phyloP scores from a whole-genome alignment of 2,329 filamentous ascomycete genomes.

The Ophiostoma ulmi region DNA sequence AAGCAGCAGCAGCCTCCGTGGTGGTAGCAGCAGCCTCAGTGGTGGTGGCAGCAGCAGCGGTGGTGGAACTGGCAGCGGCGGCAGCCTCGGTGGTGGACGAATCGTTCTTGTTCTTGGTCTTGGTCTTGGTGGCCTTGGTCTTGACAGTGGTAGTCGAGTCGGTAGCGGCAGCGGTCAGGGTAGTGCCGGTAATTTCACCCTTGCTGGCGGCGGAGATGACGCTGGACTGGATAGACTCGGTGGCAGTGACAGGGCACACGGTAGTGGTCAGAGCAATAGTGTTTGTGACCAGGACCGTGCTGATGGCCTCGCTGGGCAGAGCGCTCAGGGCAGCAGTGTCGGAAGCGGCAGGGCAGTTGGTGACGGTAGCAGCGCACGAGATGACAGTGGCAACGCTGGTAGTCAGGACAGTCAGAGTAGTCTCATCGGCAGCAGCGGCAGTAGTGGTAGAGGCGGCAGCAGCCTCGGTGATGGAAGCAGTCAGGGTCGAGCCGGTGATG shows the following conservation, averaged over 20 bases:
- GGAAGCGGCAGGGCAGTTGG: conserved; percentile 32
- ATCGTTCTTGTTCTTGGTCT: conserved; percentile 18
- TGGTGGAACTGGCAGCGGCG: not conserved
- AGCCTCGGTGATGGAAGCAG: conserved; percentile 27
- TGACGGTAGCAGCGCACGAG: conserved; percentile 30
- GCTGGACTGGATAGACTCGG: conserved; percentile 38
- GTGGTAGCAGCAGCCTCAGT: not conserved
- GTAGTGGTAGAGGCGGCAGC: not conserved
- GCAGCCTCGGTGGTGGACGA: not conserved
- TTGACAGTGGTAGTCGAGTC: conserved; percentile 32
- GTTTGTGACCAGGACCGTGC: conserved; percentile 38
- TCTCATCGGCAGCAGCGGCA: conserved; percentile 28
- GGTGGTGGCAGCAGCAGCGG: not conserved
- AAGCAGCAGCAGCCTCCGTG: not conserved
- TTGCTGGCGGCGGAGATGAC: conserved; percentile 33
- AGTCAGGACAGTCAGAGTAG: conserved; percentile 40
- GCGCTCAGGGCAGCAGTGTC: conserved; percentile 37
- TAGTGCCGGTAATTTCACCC: conserved; percentile 36
- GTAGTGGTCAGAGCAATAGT: conserved; percentile 38
- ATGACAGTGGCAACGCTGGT: conserved; percentile 38
- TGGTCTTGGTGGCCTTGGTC: conserved; percentile 21
- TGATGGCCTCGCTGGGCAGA: conserved; percentile 32
- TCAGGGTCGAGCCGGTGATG: conserved; percentile 38
- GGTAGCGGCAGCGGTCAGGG: conserved; percentile 36
- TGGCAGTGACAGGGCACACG: conserved; percentile 41